Evolutionary conservation across 495 filamentous ascomycete species (phyloP).

Genomic region (Endocarpon pusillum): DNA sequence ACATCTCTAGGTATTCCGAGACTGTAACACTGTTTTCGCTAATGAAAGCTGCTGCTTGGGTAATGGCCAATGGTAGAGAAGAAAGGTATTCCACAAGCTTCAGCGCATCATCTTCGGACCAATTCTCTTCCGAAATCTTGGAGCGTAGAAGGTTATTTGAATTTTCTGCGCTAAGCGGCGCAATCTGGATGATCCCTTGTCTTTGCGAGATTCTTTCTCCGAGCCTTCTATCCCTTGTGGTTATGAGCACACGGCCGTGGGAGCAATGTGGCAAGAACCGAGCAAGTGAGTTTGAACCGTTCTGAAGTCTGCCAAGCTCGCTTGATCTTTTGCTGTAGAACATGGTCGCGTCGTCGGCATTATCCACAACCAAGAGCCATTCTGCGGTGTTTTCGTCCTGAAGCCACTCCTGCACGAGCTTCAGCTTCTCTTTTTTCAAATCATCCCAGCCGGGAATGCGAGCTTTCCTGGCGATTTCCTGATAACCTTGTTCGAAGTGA

Average conservation of each 20-base stretch:
- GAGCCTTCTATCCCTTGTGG: constrained; percentile 15
- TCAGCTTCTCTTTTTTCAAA: constrained; percentile 17
- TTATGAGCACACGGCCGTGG: constrained; percentile 12
- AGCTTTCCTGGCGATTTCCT: too few species aligned
- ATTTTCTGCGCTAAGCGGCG: too few species aligned
- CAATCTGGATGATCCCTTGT: constrained; percentile 9
- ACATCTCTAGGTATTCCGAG: constrained; percentile 16
- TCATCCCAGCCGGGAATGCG: constrained; percentile 21
- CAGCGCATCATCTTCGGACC: constrained; percentile 7
- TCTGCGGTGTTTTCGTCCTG: constrained; percentile 14
- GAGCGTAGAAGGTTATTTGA: constrained; percentile 7
- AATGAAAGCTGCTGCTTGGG: constrained; percentile 19
- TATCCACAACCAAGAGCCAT: constrained; percentile 37
- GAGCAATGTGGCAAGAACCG: constrained; percentile 7
- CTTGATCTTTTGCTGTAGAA: constrained; percentile 1
- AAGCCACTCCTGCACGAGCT: constrained; percentile 25
- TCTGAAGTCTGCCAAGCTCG: constrained; percentile 12
- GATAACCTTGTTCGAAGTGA: too few species aligned
- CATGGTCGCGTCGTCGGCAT: constrained; percentile 35
- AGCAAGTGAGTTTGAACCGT: constrained; percentile 3
- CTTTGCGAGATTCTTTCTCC: constrained; percentile 11
- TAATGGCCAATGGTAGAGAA: constrained; percentile 16
- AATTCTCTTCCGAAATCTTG: constrained; percentile 7
- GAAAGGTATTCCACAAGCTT: constrained; percentile 9
- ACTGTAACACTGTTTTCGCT: constrained; percentile 13